A percentile compares a stretch with the other conserved stretches of the same genome.
phyloP scores from a whole-genome alignment of 1,139 yeast species.

The Kurtzmaniella quercitrusa region DNA sequence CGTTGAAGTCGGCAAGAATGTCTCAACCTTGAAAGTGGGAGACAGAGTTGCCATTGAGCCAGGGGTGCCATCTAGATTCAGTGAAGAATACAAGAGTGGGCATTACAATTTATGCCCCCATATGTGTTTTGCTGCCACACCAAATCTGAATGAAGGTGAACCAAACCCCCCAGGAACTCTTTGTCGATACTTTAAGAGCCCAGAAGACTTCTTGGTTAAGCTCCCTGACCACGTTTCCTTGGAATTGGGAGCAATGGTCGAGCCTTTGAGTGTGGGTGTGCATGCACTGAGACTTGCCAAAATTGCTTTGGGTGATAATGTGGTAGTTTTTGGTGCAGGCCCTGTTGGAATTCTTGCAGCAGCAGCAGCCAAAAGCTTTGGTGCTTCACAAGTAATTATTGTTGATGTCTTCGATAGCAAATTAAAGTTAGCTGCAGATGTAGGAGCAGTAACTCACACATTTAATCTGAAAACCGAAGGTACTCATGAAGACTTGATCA shows the following conservation, averaged over 20 bases:
- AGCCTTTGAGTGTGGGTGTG: slow-evolving; percentile 84
- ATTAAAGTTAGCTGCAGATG: slow-evolving; percentile 53
- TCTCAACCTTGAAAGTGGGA: slow-evolving; percentile 60
- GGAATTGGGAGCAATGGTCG: slow-evolving; percentile 86
- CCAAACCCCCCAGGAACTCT: slow-evolving; percentile 64
- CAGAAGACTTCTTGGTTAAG: slow-evolving; percentile 82
- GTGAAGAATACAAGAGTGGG: slow-evolving; percentile 72
- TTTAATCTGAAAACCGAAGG: slow-evolving; percentile 52
- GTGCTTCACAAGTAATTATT: slow-evolving; percentile 67
- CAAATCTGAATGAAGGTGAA: slow-evolving; percentile 38
- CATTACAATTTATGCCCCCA: slow-evolving; percentile 76
- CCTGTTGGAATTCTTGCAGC: slow-evolving; percentile 86
- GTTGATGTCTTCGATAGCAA: slow-evolving; percentile 62
- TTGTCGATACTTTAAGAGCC: slow-evolving; percentile 64
- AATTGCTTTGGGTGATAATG: slow-evolving; percentile 66
- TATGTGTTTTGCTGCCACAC: slow-evolving; percentile 87
- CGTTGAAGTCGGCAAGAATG: slow-evolving; percentile 59
- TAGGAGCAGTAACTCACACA: slow-evolving; percentile 56
- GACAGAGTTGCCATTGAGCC: slow-evolving; percentile 78
- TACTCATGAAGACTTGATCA: slow-evolving; percentile 22
- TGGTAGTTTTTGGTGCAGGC: slow-evolving; percentile 86
- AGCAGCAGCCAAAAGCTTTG: slow-evolving; percentile 74
- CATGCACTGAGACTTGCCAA: slow-evolving; percentile 74
- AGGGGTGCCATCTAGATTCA: slow-evolving; percentile 71
- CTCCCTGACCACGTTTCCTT: slow-evolving; percentile 72